Percentiles rank a stretch among this genome's conserved stretches.
phyloP scores from a whole-genome alignment of 2,329 filamentous ascomycete species.

The Podosphaera fusca region DNA sequence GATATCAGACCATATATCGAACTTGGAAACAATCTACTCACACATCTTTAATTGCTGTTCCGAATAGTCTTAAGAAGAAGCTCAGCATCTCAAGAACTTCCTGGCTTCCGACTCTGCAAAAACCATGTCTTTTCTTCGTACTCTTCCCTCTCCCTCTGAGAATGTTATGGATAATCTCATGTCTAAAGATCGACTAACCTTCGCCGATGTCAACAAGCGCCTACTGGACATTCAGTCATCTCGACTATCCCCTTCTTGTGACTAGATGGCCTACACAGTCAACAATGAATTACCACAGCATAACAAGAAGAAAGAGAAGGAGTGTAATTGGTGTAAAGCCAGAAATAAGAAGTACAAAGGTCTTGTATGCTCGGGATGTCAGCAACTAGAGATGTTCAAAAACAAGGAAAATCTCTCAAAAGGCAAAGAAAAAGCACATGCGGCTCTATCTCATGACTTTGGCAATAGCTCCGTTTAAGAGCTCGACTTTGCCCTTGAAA shows the following conservation, averaged over 20 bases:
- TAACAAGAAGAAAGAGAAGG: not conserved
- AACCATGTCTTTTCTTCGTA: conserved; percentile 1
- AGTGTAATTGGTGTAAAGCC: not conserved
- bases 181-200: not conserved
- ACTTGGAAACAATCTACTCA: not conserved
- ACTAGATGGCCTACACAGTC: not conserved
- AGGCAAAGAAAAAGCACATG: not conserved
- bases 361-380: not conserved
- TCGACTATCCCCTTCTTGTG: not conserved
- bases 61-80: not conserved
- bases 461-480: not conserved
- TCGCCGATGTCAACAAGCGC: not conserved
- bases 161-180: conserved; percentile 1
- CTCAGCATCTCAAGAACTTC: not conserved
- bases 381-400: not conserved
- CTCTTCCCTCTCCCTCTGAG: not conserved
- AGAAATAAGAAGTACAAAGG: conserved; percentile 1
- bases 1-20: not conserved
- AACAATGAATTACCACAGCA: not conserved
- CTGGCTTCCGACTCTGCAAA: not conserved
- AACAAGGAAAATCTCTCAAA: not conserved
- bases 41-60: not conserved
- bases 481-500: not conserved
- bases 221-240: not conserved
- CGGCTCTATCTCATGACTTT: not conserved